Percentiles rank a stretch among this genome's conserved stretches.
These are phyloP conservation scores for Cinnamomum chago DNA, from an alignment of 164 flowering plant species.

Conservation along the genomic window DNA sequence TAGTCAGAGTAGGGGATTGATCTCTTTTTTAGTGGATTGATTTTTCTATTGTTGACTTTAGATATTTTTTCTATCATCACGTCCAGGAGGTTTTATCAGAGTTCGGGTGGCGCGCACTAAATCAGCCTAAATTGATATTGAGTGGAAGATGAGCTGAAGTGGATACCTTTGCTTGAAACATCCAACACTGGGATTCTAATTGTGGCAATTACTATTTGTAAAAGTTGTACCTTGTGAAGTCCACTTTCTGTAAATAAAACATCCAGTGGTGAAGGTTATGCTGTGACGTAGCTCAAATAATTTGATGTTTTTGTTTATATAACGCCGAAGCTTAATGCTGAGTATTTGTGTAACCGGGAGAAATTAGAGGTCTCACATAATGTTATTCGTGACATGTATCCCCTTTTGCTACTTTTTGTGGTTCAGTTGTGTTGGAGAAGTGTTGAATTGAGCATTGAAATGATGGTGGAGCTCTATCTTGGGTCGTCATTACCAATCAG, in stretches of 20 bases:
- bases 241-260: neutral
- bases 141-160: neutral
- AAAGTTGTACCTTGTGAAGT: neutral
- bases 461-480: neutral
- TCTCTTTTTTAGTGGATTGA: neutral
- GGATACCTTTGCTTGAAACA: neutral
- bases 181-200: neutral
- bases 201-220: neutral
- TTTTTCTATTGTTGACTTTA: neutral
- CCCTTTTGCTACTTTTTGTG: neutral
- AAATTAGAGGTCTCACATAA: neutral
- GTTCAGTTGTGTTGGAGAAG: neutral
- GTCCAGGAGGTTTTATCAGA: neutral
- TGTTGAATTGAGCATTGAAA: neutral
- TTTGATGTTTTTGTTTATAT: neutral
- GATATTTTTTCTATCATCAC: neutral
- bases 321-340: neutral
- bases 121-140: neutral
- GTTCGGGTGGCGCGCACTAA: neutral
- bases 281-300: neutral
- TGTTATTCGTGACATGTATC: neutral
- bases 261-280: neutral
- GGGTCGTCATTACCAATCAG: neutral
- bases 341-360: neutral
- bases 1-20: neutral